Percentiles rank a stretch among this genome's conserved stretches.
These are phyloP conservation scores for Schoenoplectus tabernaemontani DNA, from an alignment of 202 grass and related monocot species.

Conservation along the genomic window DNA sequence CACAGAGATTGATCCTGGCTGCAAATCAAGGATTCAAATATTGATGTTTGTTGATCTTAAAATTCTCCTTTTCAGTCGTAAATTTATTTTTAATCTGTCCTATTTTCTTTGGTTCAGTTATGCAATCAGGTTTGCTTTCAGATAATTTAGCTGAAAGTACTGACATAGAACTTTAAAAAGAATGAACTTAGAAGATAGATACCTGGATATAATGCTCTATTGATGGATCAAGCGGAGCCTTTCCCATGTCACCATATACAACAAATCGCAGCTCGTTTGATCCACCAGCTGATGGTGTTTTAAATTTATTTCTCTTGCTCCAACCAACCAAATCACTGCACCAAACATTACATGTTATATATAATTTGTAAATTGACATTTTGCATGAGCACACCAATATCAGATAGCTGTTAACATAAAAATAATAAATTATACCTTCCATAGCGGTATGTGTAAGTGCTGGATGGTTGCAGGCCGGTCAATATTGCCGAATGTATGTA, in stretches of 20 bases:
- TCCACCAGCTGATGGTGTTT: constrained; percentile 56
- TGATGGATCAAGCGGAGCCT: constrained; percentile 70
- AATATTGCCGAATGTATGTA: constrained; percentile 72
- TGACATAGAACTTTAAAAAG: background rate
- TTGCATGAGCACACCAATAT: background rate
- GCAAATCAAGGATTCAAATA: constrained; percentile 20
- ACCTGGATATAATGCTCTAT: constrained; percentile 93
- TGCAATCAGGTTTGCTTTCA: background rate
- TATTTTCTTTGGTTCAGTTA: background rate
- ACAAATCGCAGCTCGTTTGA: constrained; percentile 45
- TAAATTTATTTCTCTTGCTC: constrained; percentile 46
- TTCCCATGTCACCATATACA: constrained; percentile 86
- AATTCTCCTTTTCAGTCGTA: background rate
- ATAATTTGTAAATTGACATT: background rate
- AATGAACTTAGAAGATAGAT: background rate
- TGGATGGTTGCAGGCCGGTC: constrained; percentile 57
- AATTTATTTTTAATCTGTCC: background rate
- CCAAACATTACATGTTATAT: background rate
- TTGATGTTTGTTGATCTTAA: background rate
- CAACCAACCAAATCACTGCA: constrained; percentile 69
- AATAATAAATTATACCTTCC: constrained; percentile 44
- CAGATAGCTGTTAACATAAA: constrained; percentile 7
- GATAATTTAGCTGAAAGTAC: background rate
- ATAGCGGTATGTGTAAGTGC: constrained; percentile 52
- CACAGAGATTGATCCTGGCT: constrained; percentile 70